phyloP scores from a whole-genome alignment of 2,329 filamentous ascomycete species.

The Penicillium olsonii region DNA sequence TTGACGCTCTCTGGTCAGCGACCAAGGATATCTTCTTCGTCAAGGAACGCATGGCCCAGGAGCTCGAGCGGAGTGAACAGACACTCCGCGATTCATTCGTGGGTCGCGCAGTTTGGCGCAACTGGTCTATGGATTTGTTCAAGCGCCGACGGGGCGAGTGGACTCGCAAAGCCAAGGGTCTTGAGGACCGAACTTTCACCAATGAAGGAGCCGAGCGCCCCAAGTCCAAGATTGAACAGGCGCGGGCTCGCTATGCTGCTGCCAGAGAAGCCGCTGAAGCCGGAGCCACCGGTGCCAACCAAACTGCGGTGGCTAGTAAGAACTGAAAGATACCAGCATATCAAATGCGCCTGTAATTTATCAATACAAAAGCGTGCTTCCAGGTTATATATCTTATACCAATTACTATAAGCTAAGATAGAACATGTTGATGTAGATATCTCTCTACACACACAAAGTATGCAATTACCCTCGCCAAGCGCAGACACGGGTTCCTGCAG shows the following conservation, averaged over 20 bases:
- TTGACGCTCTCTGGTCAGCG: conserved; percentile 66
- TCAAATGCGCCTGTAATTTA: conserved; percentile 8
- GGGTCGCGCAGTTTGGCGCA: conserved; percentile 70
- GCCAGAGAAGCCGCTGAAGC: conserved; percentile 35
- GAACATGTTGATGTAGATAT: no score
- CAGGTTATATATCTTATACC: no score
- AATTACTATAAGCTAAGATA: no score
- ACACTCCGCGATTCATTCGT: conserved; percentile 63
- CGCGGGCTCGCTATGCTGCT: conserved; percentile 58
- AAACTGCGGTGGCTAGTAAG: conserved; percentile 4
- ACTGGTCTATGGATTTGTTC: conserved; percentile 74
- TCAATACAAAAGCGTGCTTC: conserved; percentile 3
- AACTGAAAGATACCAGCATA: not conserved
- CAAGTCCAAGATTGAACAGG: conserved; percentile 59
- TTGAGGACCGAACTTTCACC: conserved; percentile 31
- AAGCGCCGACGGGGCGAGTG: conserved; percentile 64
- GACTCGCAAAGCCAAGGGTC: conserved; percentile 61
- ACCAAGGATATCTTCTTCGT: conserved; percentile 66
- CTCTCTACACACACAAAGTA: no score
- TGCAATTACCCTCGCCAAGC: no score
- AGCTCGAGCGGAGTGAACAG: conserved; percentile 62
- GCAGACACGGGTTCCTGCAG: conserved; percentile 6
- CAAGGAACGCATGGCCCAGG: conserved; percentile 66
- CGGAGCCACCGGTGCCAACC: conserved; percentile 11
- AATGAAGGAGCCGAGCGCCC: conserved; percentile 31